Conservation (phyloP, 805 yeast genomes). For the Priceomyces medius region DNA sequence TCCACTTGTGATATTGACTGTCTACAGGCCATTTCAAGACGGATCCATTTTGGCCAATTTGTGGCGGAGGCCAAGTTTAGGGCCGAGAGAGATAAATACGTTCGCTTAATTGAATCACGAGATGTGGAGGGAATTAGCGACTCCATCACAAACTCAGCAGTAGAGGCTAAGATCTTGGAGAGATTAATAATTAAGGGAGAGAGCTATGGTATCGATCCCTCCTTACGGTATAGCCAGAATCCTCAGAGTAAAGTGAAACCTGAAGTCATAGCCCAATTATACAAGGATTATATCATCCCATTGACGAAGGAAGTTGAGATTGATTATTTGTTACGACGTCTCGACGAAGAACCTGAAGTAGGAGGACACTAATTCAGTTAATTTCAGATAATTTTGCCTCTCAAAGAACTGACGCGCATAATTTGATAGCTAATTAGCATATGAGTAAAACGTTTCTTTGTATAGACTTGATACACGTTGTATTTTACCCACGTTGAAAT, state of each 20-base stretch:
- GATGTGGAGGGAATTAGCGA: slow-evolving; percentile 74
- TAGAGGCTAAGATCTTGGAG: slow-evolving; percentile 78
- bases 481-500: slow-evolving; percentile 1
- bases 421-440: no score
- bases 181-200: slow-evolving; percentile 79
- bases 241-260: slow-evolving; percentile 76
- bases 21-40: slow-evolving; percentile 81
- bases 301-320: slow-evolving; percentile 94
- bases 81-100: slow-evolving; percentile 61
- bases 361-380: background rate
- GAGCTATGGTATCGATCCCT: slow-evolving; percentile 86
- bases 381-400: background rate
- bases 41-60: slow-evolving; percentile 96
- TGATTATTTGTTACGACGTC: slow-evolving; percentile 80
- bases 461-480: slow-evolving; percentile 2
- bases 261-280: slow-evolving; percentile 76
- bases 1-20: slow-evolving; percentile 82
- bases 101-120: slow-evolving; percentile 57
- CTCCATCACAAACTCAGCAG: slow-evolving; percentile 83
- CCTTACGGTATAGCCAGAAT: slow-evolving; percentile 65
- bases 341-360: slow-evolving; percentile 53
- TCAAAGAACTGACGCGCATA: background rate
- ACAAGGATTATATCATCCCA: slow-evolving; percentile 87
- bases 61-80: slow-evolving; percentile 94
- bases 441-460: background rate